Percentiles rank a stretch among this genome's conserved stretches.
phyloP scores from a whole-genome alignment of 1,284 basidiomycete genomes.

The Filobasidium uniguttulatum region DNA sequence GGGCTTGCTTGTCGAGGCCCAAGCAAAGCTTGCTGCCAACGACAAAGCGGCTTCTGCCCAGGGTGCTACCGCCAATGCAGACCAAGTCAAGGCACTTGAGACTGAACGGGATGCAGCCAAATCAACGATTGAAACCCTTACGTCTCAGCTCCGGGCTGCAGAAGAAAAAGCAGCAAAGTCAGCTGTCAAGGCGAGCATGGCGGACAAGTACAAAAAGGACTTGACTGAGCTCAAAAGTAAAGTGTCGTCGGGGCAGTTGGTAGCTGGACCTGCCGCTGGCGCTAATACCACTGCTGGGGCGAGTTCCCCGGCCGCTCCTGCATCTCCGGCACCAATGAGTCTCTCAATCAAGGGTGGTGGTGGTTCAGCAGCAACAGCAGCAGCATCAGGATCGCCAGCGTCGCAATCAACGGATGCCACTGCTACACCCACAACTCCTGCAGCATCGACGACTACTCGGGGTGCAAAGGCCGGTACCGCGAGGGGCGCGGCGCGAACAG shows the following conservation, averaged over 20 bases:
- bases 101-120: slow-evolving; percentile 7
- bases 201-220: slow-evolving; percentile 8
- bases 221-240: neutral
- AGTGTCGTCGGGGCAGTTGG: neutral
- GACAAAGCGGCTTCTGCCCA: neutral
- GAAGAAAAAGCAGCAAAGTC: slow-evolving; percentile 11
- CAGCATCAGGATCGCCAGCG: no score
- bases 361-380: neutral
- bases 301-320: neutral
- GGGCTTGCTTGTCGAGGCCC: slow-evolving; percentile 1
- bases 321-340: neutral
- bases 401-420: slow-evolving; percentile 2
- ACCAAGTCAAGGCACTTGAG: neutral
- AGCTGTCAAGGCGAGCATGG: slow-evolving; percentile 10
- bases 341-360: slow-evolving; percentile 1
- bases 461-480: neutral
- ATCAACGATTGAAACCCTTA: neutral
- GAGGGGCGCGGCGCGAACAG: neutral
- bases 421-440: neutral
- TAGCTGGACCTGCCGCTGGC: no score
- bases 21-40: neutral
- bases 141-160: slow-evolving; percentile 5
- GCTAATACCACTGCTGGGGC: no score
- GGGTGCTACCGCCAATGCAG: neutral
- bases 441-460: neutral